Conservation (phyloP, 352 stramenopile species). For the Globisporangium rhizosaccharum region DNA sequence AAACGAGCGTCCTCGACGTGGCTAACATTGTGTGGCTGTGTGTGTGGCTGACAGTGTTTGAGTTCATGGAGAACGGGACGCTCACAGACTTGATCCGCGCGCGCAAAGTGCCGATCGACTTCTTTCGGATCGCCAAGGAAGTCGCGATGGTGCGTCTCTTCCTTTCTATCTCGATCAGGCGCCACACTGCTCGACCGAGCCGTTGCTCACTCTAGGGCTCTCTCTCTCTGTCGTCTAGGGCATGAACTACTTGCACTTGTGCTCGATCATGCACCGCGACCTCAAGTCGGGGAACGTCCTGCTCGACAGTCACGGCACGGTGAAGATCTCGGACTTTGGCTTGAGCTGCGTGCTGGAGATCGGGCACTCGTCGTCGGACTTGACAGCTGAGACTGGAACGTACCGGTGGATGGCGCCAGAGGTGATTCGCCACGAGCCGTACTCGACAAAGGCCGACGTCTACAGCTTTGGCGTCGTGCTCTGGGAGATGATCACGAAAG, state of each 20-base stretch:
- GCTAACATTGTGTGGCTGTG: not conserved
- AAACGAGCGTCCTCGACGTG: not conserved
- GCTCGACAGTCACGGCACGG: slow-evolving; percentile 72
- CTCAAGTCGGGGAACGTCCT: slow-evolving; percentile 95
- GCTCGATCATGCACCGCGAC: slow-evolving; percentile 94
- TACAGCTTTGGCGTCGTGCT: slow-evolving; percentile 92
- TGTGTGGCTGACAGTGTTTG: slow-evolving; percentile 47
- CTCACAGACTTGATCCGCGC: slow-evolving; percentile 78
- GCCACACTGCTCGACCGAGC: not conserved
- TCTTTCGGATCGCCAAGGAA: slow-evolving; percentile 69
- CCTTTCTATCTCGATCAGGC: not conserved
- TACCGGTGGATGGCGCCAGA: slow-evolving; percentile 95
- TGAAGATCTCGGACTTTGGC: slow-evolving; percentile 88
- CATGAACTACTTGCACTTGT: slow-evolving; percentile 94
- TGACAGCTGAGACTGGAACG: slow-evolving; percentile 86
- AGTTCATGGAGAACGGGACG: slow-evolving; percentile 87
- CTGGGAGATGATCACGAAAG: slow-evolving; percentile 82
- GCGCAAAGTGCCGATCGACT: slow-evolving; percentile 63
- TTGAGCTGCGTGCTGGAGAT: slow-evolving; percentile 84
- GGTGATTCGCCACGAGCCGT: slow-evolving; percentile 91
- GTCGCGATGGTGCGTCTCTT: slow-evolving; percentile 61
- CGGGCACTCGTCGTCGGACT: slow-evolving; percentile 51
- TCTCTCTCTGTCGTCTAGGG: slow-evolving; percentile 26
- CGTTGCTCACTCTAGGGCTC: not conserved
- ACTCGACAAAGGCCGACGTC: slow-evolving; percentile 93